Evolutionary conservation across 441 rosid species (phyloP), one percentile per base, ranked within the genome.

Genomic region (Arabidopsis lyrata): DNA sequence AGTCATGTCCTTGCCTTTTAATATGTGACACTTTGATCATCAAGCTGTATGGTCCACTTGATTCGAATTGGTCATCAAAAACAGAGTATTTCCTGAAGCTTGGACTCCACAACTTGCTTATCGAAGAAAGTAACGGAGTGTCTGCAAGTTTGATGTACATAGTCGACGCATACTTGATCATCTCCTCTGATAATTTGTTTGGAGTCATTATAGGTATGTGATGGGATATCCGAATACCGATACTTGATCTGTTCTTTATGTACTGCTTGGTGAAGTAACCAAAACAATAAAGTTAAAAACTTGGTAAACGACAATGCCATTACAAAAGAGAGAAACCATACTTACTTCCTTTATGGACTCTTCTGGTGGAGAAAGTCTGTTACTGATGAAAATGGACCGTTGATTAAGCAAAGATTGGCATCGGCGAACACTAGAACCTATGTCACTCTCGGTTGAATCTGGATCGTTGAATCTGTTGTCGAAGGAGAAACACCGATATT

Each of bases 111-210:
- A 39, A 39, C 44, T 12, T 12, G 5, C 44, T 39, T 39, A 6
- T 12, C 44, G 44, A 39, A 39, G 44, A 39, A 39, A 39, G 44
- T 12, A 12, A 39, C n/a, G 14, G 44, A 39, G 44, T 12, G 5
- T 39, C 44, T 39, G 44, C 5, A 39, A 3, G 14, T 39, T 88
- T 91, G 87, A 85, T 85, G 81, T 84, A 91, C 72, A 94, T 86
- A 72, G 85, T 81, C 18, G 95, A 84, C 85, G 84, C 88, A 86
- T 93, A 90, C 83, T 79, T 90, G 60, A 94, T 57, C 97, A 94
- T 91, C 64, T 88, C 96, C 82, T 91, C 42, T 38, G 96, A 86
- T 70, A 94, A 81, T 83, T 85, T 87, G 88, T 86, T 91, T n/a
- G 97, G 92, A 58, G 93, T 85, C 81, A 85, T 86, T 24, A 5